Evolutionary conservation across 2,329 filamentous ascomycete species (phyloP).

Genomic region (Fusarium euwallaceae): DNA sequence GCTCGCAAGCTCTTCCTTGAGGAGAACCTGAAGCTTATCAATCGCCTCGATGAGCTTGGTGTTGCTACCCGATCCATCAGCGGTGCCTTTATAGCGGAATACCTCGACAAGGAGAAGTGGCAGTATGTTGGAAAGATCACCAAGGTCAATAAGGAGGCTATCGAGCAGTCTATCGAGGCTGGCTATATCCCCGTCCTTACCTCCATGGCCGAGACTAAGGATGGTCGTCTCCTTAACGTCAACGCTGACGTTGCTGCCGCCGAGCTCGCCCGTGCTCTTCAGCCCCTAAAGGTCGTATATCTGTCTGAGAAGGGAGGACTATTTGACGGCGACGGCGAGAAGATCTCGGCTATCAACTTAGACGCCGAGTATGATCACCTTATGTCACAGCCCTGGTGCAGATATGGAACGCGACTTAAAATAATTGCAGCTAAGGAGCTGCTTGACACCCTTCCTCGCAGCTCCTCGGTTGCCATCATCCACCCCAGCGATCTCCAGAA

Average conservation of each 20-base stretch:
- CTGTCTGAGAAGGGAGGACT: slow-evolving; percentile 98
- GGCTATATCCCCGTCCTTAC: slow-evolving; percentile 94
- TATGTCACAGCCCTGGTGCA: slow-evolving; percentile 95
- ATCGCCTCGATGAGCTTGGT: slow-evolving; percentile 90
- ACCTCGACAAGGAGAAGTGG: slow-evolving; percentile 96
- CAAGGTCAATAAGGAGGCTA: slow-evolving; percentile 88
- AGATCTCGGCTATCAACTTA: slow-evolving; percentile 97
- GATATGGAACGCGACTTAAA: slow-evolving; percentile 94
- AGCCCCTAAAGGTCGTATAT: slow-evolving; percentile 98
- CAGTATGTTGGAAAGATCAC: slow-evolving; percentile 96
- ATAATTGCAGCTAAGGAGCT: slow-evolving; percentile 75
- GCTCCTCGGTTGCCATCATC: slow-evolving; percentile 96
- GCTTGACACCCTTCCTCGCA: slow-evolving; percentile 87
- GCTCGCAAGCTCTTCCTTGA: slow-evolving; percentile 94
- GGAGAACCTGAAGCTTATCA: slow-evolving; percentile 83
- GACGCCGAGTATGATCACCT: slow-evolving; percentile 95
- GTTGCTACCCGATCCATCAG: slow-evolving; percentile 91
- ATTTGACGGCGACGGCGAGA: slow-evolving; percentile 92
- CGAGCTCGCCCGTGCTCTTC: slow-evolving; percentile 87
- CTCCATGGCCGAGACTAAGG: slow-evolving; percentile 93
- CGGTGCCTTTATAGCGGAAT: slow-evolving; percentile 92
- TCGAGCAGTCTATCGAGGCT: slow-evolving; percentile 90
- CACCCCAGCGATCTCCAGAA: slow-evolving; percentile 96
- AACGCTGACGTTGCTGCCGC: slow-evolving; percentile 97
- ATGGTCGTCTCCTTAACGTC: slow-evolving; percentile 95